A percentile compares a stretch with the other conserved stretches of the same genome.
Evolutionary conservation across 441 rosid genomes (phyloP).

Genomic region (Euphorbia schlechtendalii): DNA sequence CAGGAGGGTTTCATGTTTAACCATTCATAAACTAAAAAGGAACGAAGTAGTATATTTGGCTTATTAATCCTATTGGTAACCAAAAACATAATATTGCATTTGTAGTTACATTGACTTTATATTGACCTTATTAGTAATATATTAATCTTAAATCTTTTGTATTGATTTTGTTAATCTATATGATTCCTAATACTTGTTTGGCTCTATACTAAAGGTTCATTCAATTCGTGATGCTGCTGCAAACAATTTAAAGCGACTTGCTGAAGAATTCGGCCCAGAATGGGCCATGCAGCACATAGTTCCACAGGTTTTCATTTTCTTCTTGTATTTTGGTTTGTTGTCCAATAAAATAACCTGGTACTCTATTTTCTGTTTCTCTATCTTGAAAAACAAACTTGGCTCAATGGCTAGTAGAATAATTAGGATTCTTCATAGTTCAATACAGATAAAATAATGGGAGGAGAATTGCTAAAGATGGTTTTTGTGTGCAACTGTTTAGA

Average conservation of each 20-base stretch:
- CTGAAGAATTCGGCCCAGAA: conserved; percentile 99
- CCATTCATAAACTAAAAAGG: no score
- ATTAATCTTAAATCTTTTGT: not conserved
- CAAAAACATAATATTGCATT: no score
- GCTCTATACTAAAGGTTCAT: conserved; percentile 50
- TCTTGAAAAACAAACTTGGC: not conserved
- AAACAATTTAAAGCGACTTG: conserved; percentile 86
- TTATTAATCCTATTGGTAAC: no score
- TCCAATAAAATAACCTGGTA: not conserved
- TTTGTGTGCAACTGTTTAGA: not conserved
- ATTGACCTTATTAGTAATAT: not conserved
- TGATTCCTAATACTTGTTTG: conserved; percentile 2
- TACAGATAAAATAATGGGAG: not conserved
- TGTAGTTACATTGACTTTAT: no score
- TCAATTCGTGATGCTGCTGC: conserved; percentile 99
- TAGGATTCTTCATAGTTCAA: not conserved
- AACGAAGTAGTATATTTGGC: no score
- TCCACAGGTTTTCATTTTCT: conserved; percentile 54
- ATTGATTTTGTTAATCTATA: not conserved
- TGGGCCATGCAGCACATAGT: conserved; percentile 99
- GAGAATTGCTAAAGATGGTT: not conserved
- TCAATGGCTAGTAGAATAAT: no score
- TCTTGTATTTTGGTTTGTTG: conserved; percentile 41
- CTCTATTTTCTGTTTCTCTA: not conserved
- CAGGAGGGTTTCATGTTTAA: no score